A percentile compares a stretch with the other conserved stretches of the same genome.
Conservation (phyloP, 371 early-diverging fungal species). For the Amoeboaphelidium protococcarum region DNA sequence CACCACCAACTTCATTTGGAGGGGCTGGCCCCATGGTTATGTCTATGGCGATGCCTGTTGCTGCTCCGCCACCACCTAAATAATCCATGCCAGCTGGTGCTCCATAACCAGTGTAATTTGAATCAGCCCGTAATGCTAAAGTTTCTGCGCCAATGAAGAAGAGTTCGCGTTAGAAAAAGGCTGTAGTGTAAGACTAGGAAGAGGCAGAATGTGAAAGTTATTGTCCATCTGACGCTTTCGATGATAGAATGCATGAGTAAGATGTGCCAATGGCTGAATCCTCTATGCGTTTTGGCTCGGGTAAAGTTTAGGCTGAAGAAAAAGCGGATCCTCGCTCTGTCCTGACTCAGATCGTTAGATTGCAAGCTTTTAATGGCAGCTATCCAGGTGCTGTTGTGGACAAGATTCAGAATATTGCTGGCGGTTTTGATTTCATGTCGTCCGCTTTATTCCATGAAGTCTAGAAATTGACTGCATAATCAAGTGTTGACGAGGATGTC, state of each 20-base stretch:
- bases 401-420: not conserved
- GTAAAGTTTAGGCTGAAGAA: too few species aligned
- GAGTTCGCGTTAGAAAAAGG: not conserved
- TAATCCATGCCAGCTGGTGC: not conserved
- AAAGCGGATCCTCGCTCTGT: slow-evolving; percentile 1
- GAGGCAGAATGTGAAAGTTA: not conserved
- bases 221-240: too few species aligned
- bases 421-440: too few species aligned
- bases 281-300: too few species aligned
- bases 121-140: not conserved
- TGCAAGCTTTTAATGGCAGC: slow-evolving; percentile 6
- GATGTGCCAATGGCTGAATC: too few species aligned
- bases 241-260: too few species aligned
- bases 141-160: not conserved
- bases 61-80: not conserved
- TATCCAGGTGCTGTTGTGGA: slow-evolving; percentile 7
- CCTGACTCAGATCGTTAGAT: slow-evolving; percentile 10
- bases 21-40: not conserved
- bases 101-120: not conserved
- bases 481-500: not conserved
- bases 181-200: not conserved
- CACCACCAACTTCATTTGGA: not conserved
- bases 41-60: not conserved
- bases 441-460: too few species aligned
- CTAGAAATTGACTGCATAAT: too few species aligned